Evolutionary conservation across 148 eudicot genomes (phyloP), one percentile per base, ranked within the genome.

Genomic region (Cornus controversa): DNA sequence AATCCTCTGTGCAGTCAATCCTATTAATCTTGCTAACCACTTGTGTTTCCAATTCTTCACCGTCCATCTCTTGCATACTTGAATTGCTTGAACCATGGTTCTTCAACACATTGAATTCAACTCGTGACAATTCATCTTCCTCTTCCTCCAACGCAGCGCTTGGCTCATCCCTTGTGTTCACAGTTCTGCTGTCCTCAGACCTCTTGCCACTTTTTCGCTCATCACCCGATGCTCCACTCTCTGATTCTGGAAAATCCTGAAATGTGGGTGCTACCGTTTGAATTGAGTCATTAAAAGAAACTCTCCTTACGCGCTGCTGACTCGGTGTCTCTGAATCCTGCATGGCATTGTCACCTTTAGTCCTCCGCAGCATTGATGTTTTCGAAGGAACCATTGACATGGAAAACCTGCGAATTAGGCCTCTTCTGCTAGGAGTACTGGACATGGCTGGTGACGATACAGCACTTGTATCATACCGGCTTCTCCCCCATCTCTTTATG

Each of bases 341-440:
- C 4, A 13, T 16, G 1, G 57, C 20, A 4, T 50, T 50, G 4
- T 50, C 57, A 50, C 18, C 57, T 50, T 50, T 50, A 50, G 15
- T 50, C 57, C 1, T 50, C n/a, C n/a, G n/a, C 14, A 50, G 57
- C 57, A 16, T 6, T 14, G 37, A 31, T 25, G 24, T 67, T 18
- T 31, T 67, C 45, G 1, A 18, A 67, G 42, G 70, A 29, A 67
- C 45, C 24, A 20, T 15, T 29, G 70, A 67, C n/a, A 8, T 20
- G 42, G 70, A 31, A 67, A 66, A 66, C 34, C 69, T 66, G 69
- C 69, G 69, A 26, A 66, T 23, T 63, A 63, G 67, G 67, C 67
- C 64, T 60, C 22, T 60, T 20, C 11, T 60, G 64, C 24, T 60
- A 7, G 24, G 18, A 60, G 57, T 2, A n/a, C n/a, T n/a, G 57